These are phyloP conservation scores for Phytomonas francai DNA, from an alignment of 208 protist genomes.

Conservation along the genomic window DNA sequence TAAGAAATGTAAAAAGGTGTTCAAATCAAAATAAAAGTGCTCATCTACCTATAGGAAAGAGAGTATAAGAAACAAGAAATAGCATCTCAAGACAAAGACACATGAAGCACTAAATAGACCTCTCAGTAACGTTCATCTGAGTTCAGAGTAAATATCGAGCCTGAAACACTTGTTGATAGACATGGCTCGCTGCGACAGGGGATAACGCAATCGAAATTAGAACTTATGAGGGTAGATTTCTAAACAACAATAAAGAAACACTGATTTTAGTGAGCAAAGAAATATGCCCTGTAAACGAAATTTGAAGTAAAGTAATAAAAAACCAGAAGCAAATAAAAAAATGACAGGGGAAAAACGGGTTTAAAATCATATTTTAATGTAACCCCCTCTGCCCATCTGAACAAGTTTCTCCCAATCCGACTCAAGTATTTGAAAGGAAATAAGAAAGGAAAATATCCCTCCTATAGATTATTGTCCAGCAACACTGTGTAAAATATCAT, in stretches of 20 bases:
- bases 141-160: background rate
- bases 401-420: background rate
- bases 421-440: slow-evolving; percentile 4
- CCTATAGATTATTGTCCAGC: slow-evolving; percentile 6
- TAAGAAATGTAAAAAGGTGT: background rate
- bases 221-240: background rate
- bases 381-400: background rate
- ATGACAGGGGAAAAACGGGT: slow-evolving; percentile 9
- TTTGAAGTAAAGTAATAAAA: slow-evolving; percentile 10
- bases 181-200: background rate
- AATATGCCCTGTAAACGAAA: slow-evolving; percentile 1
- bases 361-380: slow-evolving; percentile 5
- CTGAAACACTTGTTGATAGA: background rate
- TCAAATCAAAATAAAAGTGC: background rate
- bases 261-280: background rate
- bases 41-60: background rate
- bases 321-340: slow-evolving; percentile 16
- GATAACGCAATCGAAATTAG: background rate
- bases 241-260: slow-evolving; percentile 5
- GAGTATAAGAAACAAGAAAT: slow-evolving; percentile 8
- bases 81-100: background rate
- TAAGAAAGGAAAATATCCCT: slow-evolving; percentile 10
- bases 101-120: background rate
- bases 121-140: background rate
- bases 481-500: slow-evolving; percentile 9